These are phyloP conservation scores for Acrocalymma vagum DNA, from an alignment of 2,329 filamentous ascomycete species.

Conservation along the genomic window DNA sequence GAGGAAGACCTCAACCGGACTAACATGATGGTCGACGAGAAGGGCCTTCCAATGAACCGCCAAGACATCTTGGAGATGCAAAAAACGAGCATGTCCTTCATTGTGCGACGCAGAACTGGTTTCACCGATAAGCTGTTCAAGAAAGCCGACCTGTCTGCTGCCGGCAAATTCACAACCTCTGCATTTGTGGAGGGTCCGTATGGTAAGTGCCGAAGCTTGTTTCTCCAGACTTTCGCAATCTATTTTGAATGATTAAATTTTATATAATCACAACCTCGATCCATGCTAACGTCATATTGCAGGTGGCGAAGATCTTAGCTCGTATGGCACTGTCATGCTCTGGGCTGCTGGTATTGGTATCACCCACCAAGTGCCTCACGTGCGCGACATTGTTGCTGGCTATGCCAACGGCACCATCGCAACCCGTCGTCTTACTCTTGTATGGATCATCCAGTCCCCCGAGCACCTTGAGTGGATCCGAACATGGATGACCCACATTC, in stretches of 20 bases:
- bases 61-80: slow-evolving; percentile 61
- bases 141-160: slow-evolving; percentile 65
- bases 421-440: slow-evolving; percentile 80
- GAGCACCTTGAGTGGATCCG: slow-evolving; percentile 93
- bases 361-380: slow-evolving; percentile 90
- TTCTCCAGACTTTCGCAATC: slow-evolving; percentile 33
- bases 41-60: slow-evolving; percentile 56
- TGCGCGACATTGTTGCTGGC: slow-evolving; percentile 69
- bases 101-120: slow-evolving; percentile 87
- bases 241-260: slow-evolving; percentile 29
- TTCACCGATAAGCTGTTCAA: slow-evolving; percentile 85
- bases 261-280: slow-evolving; percentile 15
- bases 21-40: slow-evolving; percentile 47
- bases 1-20: slow-evolving; percentile 48
- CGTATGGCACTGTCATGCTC: slow-evolving; percentile 89
- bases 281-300: slow-evolving; percentile 36
- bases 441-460: slow-evolving; percentile 92
- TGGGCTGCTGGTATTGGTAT: slow-evolving; percentile 95
- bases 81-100: slow-evolving; percentile 74
- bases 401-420: slow-evolving; percentile 76
- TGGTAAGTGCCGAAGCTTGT: slow-evolving; percentile 46
- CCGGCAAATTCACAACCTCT: slow-evolving; percentile 66
- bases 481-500: slow-evolving; percentile 87
- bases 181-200: slow-evolving; percentile 93
- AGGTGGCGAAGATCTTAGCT: slow-evolving; percentile 83